phyloP scores from a whole-genome alignment of 176 grass and related monocot genomes.

The Eragrostis curvula region DNA sequence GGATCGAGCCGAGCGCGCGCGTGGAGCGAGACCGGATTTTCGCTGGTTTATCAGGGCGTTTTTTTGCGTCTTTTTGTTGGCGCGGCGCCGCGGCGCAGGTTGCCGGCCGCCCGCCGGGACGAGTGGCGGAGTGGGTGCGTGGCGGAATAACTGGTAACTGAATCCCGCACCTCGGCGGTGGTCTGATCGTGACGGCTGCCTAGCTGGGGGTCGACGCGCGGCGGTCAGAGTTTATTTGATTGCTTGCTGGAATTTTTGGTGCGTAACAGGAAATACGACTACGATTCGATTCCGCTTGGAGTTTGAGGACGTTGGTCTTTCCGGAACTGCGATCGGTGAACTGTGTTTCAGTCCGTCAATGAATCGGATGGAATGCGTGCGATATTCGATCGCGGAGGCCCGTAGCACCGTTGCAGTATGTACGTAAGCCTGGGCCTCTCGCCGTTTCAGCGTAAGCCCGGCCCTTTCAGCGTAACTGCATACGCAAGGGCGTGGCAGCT shows the following conservation, averaged over 20 bases:
- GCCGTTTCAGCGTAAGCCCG: neutral
- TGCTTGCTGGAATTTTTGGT: neutral
- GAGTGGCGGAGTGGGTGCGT: neutral
- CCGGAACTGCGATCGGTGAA: neutral
- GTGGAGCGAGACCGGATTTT: conserved; percentile 13
- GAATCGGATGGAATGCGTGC: neutral
- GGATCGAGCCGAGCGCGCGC: too few species aligned
- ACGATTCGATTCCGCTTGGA: neutral
- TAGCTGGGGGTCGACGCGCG: neutral
- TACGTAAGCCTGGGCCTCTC: neutral
- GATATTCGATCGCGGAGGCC: neutral
- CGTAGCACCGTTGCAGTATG: neutral
- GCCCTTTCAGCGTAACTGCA: neutral
- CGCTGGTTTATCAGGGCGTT: neutral
- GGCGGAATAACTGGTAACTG: neutral
- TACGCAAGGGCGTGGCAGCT: neutral
- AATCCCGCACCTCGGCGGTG: conserved; percentile 17
- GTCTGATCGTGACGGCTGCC: conserved; percentile 23
- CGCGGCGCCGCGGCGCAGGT: neutral
- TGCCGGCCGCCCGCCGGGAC: neutral
- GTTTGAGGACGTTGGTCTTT: too few species aligned
- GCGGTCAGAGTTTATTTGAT: conserved; percentile 12
- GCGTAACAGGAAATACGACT: neutral
- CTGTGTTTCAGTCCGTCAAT: neutral
- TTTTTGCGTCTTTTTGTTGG: neutral